Percentiles rank a stretch among this genome's conserved stretches.
Conservation (phyloP, 257 asterid genomes). For the Scutellaria galericulata region DNA sequence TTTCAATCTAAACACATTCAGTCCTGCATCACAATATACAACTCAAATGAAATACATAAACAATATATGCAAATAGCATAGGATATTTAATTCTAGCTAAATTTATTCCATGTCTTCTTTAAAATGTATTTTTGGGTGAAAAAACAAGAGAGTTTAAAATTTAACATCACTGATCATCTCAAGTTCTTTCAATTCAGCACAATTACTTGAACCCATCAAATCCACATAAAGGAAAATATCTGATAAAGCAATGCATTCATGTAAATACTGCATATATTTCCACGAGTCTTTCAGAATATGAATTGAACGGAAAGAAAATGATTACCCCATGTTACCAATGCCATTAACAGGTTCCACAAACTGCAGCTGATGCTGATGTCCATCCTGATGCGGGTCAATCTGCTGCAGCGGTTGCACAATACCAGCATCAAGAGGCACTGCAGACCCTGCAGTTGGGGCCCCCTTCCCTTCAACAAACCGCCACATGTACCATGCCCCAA, state of each 20-base stretch:
- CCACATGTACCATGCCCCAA: slow-evolving; percentile 99
- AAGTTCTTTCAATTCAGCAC: slow-evolving; percentile 5
- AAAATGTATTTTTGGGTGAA: too few relatives aligned
- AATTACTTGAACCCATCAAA: slow-evolving; percentile 5
- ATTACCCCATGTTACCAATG: slow-evolving; percentile 78
- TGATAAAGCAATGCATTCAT: slow-evolving; percentile 13
- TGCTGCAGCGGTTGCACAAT: slow-evolving; percentile 76
- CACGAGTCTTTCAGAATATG: not conserved
- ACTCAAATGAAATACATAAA: slow-evolving; percentile 15
- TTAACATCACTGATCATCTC: not conserved
- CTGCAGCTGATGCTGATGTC: slow-evolving; percentile 75
- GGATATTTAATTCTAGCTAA: slow-evolving; percentile 13
- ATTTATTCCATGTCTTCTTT: not conserved
- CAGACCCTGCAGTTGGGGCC: slow-evolving; percentile 48
- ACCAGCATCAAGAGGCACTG: slow-evolving; percentile 51
- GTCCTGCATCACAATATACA: slow-evolving; percentile 13
- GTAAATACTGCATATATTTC: slow-evolving; percentile 12
- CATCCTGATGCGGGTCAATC: slow-evolving; percentile 63
- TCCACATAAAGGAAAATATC: not conserved
- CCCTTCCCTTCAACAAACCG: slow-evolving; percentile 79
- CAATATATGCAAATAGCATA: not conserved
- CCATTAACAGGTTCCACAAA: slow-evolving; percentile 82
- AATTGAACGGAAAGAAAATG: slow-evolving; percentile 20
- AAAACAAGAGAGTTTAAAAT: not conserved
- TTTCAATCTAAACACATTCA: not conserved